phyloP scores from a whole-genome alignment of 73 alveolate species.

The Tetrahymena thermophila region DNA sequence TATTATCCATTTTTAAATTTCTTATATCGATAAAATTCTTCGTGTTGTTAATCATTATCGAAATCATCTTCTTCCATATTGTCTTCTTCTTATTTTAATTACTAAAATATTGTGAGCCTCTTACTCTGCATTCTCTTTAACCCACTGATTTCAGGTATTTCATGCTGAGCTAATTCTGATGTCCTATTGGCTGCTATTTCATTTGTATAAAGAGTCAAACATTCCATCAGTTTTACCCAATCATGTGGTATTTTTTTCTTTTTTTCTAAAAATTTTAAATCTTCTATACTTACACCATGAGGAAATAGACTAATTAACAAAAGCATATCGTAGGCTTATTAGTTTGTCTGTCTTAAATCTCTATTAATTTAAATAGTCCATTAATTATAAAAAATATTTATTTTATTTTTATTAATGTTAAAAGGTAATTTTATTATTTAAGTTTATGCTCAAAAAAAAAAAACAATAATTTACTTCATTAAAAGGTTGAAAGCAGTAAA shows the following conservation, averaged over 20 bases:
- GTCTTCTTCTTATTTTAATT: not conserved
- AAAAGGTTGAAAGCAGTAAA: not conserved
- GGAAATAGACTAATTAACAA: not conserved
- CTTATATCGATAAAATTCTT: not conserved
- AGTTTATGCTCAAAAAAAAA: not conserved
- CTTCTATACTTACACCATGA: not conserved
- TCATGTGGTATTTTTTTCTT: not conserved
- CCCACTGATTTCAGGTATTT: not conserved
- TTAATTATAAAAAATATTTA: not conserved
- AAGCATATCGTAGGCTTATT: not conserved
- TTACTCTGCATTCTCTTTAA: not conserved
- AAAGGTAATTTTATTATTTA: not conserved
- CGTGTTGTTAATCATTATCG: not conserved
- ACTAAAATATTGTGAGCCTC: not conserved
- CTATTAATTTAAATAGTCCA: not conserved
- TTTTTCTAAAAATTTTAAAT: not conserved
- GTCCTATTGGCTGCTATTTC: not conserved
- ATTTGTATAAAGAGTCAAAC: not conserved
- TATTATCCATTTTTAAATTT: not conserved
- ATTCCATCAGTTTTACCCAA: not conserved
- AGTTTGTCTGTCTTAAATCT: not conserved
- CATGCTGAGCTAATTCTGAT: not conserved
- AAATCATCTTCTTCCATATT: not conserved
- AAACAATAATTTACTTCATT: not conserved
- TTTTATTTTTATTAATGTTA: too few relatives aligned